Conservation (phyloP, 2,329 filamentous ascomycete genomes). For the Dichotomopilus funicola region DNA sequence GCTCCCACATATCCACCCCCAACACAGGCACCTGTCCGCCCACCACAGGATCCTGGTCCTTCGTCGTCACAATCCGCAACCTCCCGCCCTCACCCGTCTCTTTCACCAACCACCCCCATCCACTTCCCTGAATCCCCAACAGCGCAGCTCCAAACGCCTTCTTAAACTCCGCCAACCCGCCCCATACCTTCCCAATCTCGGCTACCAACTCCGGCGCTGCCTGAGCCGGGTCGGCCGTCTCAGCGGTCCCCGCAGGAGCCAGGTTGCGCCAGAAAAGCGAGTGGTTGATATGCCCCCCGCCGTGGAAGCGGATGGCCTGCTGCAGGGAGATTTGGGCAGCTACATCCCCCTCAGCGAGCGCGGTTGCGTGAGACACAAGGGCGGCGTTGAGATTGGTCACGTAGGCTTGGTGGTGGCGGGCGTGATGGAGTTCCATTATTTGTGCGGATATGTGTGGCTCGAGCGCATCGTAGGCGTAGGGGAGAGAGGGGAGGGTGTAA, state of each 20-base stretch:
- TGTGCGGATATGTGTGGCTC: slow-evolving; percentile 70
- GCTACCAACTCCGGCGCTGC: slow-evolving; percentile 50
- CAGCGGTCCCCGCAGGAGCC: slow-evolving; percentile 50
- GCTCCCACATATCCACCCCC: slow-evolving; percentile 89
- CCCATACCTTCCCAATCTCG: slow-evolving; percentile 61
- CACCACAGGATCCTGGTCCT: slow-evolving; percentile 75
- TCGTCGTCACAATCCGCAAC: slow-evolving; percentile 70
- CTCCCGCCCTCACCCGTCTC: slow-evolving; percentile 42
- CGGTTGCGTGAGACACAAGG: slow-evolving; percentile 60
- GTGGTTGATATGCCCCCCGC: slow-evolving; percentile 62
- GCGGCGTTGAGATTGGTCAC: slow-evolving; percentile 83
- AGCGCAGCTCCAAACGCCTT: slow-evolving; percentile 59
- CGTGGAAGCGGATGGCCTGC: slow-evolving; percentile 60
- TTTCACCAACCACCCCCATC: slow-evolving; percentile 82
- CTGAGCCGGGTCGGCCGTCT: slow-evolving; percentile 45
- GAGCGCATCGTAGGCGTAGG: slow-evolving; percentile 40
- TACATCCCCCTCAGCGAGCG: slow-evolving; percentile 48
- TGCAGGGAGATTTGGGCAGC: slow-evolving; percentile 55
- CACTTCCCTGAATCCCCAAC: slow-evolving; percentile 71
- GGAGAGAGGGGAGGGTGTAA: slow-evolving; percentile 28
- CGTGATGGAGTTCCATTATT: slow-evolving; percentile 96
- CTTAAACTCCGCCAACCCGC: slow-evolving; percentile 59
- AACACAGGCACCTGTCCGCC: slow-evolving; percentile 60
- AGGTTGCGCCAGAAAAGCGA: slow-evolving; percentile 67
- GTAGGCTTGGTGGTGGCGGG: slow-evolving; percentile 91